A percentile compares a stretch with the other conserved stretches of the same genome.
These are phyloP conservation scores for Oidiodendron maius DNA, from an alignment of 495 filamentous ascomycete species.

Conservation along the genomic window DNA sequence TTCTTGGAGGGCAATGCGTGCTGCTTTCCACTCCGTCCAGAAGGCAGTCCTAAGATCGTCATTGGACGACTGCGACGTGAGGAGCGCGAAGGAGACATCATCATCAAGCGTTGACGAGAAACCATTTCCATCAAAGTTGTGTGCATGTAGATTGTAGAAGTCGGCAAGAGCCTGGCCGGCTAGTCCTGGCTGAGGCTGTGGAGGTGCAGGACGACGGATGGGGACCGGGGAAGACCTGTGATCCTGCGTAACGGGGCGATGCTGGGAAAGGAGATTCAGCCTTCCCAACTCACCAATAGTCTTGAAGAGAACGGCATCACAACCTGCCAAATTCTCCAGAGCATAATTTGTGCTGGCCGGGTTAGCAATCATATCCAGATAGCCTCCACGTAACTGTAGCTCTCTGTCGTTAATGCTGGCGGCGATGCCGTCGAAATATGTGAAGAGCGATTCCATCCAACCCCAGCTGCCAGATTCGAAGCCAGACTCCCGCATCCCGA, in stretches of 20 bases:
- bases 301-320: slow-evolving; percentile 76
- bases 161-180: slow-evolving; percentile 36
- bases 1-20: slow-evolving; percentile 67
- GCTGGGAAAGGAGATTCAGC: slow-evolving; percentile 84
- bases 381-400: slow-evolving; percentile 70
- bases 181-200: slow-evolving; percentile 25
- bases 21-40: slow-evolving; percentile 81
- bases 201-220: slow-evolving; percentile 23
- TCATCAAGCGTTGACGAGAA: slow-evolving; percentile 45
- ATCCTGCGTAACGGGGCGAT: slow-evolving; percentile 44
- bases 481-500: slow-evolving; percentile 68
- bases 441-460: slow-evolving; percentile 96
- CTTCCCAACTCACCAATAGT: slow-evolving; percentile 72
- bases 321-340: slow-evolving; percentile 83
- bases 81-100: slow-evolving; percentile 14
- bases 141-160: slow-evolving; percentile 47
- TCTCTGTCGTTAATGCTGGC: slow-evolving; percentile 90
- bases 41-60: slow-evolving; percentile 57
- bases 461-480: slow-evolving; percentile 60
- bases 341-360: slow-evolving; percentile 63
- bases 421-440: slow-evolving; percentile 92
- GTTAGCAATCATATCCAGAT: slow-evolving; percentile 52
- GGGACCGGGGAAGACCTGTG: slow-evolving; percentile 4
- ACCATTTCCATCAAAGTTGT: slow-evolving; percentile 58
- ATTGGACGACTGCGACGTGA: slow-evolving; percentile 18